Evolutionary conservation across 257 asterid genomes (phyloP).

Genomic region (Striga asiatica): DNA sequence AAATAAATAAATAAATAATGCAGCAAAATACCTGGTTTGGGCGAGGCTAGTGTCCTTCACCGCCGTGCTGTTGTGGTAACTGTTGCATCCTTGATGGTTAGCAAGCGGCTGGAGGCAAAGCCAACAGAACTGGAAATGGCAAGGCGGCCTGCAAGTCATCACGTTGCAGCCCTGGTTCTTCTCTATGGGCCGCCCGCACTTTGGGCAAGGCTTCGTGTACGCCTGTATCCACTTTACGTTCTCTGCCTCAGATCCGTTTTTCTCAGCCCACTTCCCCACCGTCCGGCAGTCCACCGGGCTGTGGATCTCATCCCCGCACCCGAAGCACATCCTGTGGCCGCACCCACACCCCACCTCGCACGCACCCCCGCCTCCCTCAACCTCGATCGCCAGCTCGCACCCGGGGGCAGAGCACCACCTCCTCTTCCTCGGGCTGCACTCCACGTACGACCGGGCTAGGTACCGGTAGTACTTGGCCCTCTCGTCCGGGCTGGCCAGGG

Average conservation of each 20-base stretch:
- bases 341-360: constrained; percentile 28
- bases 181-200: constrained; percentile 22
- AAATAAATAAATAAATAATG: too few relatives aligned
- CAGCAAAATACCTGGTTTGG: too few relatives aligned
- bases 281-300: constrained; percentile 29
- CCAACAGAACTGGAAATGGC: constrained; percentile 30
- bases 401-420: constrained; percentile 41
- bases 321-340: constrained; percentile 23
- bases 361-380: neutral
- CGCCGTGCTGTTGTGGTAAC: neutral
- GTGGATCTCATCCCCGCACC: constrained; percentile 31
- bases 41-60: too few relatives aligned
- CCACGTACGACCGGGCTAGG: constrained; percentile 20
- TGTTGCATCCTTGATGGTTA: neutral
- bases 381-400: constrained; percentile 23
- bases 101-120: constrained; percentile 5
- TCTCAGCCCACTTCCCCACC: constrained; percentile 27
- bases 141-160: constrained; percentile 26
- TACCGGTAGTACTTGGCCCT: constrained; percentile 3
- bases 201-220: constrained; percentile 32
- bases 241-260: constrained; percentile 16
- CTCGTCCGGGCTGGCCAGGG: neutral
- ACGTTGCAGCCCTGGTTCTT: constrained; percentile 29
- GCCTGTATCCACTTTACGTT: constrained; percentile 21
- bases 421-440: neutral